Evolutionary conservation across 352 stramenopile genomes (phyloP).

Genomic region (Phytophthora brassicae): DNA sequence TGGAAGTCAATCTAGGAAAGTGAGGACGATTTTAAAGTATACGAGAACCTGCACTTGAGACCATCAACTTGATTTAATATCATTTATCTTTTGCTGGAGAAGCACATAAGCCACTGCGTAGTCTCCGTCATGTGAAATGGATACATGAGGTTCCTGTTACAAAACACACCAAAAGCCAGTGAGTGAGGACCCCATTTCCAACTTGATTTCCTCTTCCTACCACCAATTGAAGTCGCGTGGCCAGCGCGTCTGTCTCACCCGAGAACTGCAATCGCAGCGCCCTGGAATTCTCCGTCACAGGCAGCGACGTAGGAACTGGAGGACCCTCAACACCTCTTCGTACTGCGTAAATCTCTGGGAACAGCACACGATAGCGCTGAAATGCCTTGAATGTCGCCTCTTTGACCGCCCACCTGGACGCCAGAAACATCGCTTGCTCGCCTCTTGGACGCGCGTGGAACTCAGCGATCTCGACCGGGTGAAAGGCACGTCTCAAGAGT

Average conservation of each 20-base stretch:
- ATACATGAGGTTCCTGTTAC: constrained; percentile 64
- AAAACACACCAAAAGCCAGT: constrained; percentile 5
- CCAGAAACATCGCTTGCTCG: constrained; percentile 58
- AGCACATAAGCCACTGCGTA: constrained; percentile 83
- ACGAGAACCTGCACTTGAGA: too few species aligned
- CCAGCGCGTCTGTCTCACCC: constrained; percentile 56
- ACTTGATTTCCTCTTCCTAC: constrained; percentile 21
- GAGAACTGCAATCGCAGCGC: constrained; percentile 58
- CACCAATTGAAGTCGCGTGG: constrained; percentile 50
- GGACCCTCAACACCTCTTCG: neutral
- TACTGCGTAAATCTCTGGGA: constrained; percentile 65
- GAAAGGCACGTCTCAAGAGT: constrained; percentile 62
- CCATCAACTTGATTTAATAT: neutral
- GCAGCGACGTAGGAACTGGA: constrained; percentile 29
- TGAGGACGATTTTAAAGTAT: too few species aligned
- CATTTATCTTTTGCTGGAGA: constrained; percentile 46
- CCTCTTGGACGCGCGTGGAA: constrained; percentile 43
- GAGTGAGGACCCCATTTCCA: neutral
- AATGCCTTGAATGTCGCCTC: constrained; percentile 87
- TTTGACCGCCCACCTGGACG: constrained; percentile 82
- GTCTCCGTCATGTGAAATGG: constrained; percentile 81
- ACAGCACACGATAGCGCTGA: constrained; percentile 72
- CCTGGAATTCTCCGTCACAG: constrained; percentile 34
- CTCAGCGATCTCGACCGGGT: constrained; percentile 66
- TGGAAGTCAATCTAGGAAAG: too few species aligned